phyloP scores from a whole-genome alignment of 805 yeast species.

The Hyphopichia homilentoma region DNA sequence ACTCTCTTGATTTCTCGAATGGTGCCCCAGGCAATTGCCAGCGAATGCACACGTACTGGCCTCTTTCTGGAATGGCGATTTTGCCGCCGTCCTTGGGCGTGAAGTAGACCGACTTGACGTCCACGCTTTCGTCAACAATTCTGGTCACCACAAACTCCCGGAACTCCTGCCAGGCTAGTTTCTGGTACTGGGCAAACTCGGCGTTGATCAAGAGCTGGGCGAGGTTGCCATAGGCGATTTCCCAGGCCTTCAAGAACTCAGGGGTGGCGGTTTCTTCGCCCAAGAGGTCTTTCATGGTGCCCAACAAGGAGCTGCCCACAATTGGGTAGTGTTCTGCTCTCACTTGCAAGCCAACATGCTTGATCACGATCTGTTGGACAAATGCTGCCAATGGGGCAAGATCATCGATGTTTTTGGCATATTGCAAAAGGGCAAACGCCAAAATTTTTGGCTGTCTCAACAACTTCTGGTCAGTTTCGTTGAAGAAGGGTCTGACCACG shows the following conservation, averaged over 20 bases:
- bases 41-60: conserved; percentile 43
- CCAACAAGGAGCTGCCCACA: conserved; percentile 57
- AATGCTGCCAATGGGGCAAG: conserved; percentile 48
- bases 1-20: conserved; percentile 51
- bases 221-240: conserved; percentile 57
- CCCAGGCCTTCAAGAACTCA: conserved; percentile 61
- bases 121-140: conserved; percentile 40
- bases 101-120: conserved; percentile 51
- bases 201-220: conserved; percentile 58
- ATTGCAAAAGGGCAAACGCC: conserved; percentile 57
- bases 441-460: conserved; percentile 60
- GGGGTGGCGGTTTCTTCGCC: conserved; percentile 58
- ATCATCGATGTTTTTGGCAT: conserved; percentile 62
- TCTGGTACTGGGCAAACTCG: conserved; percentile 46
- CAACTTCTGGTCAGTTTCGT: conserved; percentile 51
- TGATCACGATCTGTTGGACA: conserved; percentile 57
- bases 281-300: conserved; percentile 50
- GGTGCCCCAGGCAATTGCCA: conserved; percentile 32
- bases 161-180: conserved; percentile 54
- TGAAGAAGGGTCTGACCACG: conserved; percentile 58
- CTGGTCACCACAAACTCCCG: conserved; percentile 45
- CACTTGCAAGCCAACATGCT: conserved; percentile 64
- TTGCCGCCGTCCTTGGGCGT: conserved; percentile 38
- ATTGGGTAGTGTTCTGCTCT: conserved; percentile 62
- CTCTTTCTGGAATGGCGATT: conserved; percentile 31